phyloP scores from a whole-genome alignment of 306 rosid species.

The Mucuna pruriens region DNA sequence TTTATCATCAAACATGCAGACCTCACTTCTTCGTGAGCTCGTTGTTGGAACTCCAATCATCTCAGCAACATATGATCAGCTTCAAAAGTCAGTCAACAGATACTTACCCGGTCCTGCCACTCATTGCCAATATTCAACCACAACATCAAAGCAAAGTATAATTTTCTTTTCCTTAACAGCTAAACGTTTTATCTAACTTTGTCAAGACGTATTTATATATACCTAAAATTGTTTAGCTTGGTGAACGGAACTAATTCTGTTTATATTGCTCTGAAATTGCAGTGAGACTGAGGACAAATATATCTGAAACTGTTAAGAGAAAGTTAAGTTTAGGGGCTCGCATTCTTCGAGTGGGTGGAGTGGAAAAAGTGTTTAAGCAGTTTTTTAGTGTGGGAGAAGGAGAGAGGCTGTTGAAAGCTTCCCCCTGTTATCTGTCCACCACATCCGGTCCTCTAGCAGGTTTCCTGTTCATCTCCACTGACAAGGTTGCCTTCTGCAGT shows the following conservation, averaged over 20 bases:
- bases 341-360: constrained; percentile 67
- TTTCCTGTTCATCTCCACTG: constrained; percentile 75
- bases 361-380: constrained; percentile 58
- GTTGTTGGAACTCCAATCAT: constrained; percentile 46
- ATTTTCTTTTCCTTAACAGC: background rate
- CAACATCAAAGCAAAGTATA: constrained; percentile 42
- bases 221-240: background rate
- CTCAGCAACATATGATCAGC: constrained; percentile 38
- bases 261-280: background rate
- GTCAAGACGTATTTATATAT: background rate
- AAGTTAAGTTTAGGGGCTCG: constrained; percentile 74
- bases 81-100: constrained; percentile 39
- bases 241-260: background rate
- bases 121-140: constrained; percentile 36
- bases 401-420: constrained; percentile 67
- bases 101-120: constrained; percentile 40
- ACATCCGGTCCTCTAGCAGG: constrained; percentile 86
- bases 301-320: constrained; percentile 64
- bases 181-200: background rate
- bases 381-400: constrained; percentile 56
- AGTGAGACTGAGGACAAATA: constrained; percentile 55
- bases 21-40: constrained; percentile 51
- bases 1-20: constrained; percentile 42
- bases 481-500: constrained; percentile 82
- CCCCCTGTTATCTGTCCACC: constrained; percentile 74